Base-by-base conservation (phyloP, 805 yeast species). In the Metschnikowia drakensbergensis region DNA sequence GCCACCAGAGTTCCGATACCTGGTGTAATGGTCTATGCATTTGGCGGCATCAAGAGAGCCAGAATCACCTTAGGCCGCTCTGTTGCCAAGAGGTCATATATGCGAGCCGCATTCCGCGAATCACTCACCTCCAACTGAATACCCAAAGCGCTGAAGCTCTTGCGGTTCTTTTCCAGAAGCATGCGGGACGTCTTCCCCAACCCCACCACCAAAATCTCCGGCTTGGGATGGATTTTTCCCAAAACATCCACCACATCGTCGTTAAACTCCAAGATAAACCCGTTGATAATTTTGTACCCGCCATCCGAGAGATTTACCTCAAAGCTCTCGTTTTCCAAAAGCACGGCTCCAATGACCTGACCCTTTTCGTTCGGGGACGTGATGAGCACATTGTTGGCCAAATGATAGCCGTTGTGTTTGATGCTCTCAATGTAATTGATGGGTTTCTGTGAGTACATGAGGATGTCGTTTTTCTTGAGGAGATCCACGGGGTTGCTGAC, bases 61-160 rank as follows among this genome's bases (percentile, higher is more conserved):
- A 82, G 90, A n/a, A 88, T 81, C 30, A 81, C 83, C 26, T 74
- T 69, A 0, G 91, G 88, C 55, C 96, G 72, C 61, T 88, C 96
- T 0, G 92, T 86, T 1, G 92, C 90, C 50, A 88, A 66, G 37
- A 88, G 65, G 58, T 88, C 92, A 66, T 79, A 88, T 52, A 79
- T 82, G 53, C 79, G 76, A 9, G 86, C 91, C 0, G 88, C 86
- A 54, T 79, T 79, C 53, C 72, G 58, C 8, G 75, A 84, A 59
- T 82, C 86, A 28, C 87, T 77, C 3, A 83, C 69, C 57, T 88
- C 94, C 17, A 82, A 61, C 58, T 82, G 84, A n/a, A 86, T 79
- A 0, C 96, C 96, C 49, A 84, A 64, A 5, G 69, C 63, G 26
- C 76, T 73, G 49, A 88, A 72, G 50, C 61, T 65, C 35, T 66